Evolutionary conservation across 352 stramenopile genomes (phyloP), one percentile per base, ranked within the genome.

Genomic region (Phytopythium montanum): DNA sequence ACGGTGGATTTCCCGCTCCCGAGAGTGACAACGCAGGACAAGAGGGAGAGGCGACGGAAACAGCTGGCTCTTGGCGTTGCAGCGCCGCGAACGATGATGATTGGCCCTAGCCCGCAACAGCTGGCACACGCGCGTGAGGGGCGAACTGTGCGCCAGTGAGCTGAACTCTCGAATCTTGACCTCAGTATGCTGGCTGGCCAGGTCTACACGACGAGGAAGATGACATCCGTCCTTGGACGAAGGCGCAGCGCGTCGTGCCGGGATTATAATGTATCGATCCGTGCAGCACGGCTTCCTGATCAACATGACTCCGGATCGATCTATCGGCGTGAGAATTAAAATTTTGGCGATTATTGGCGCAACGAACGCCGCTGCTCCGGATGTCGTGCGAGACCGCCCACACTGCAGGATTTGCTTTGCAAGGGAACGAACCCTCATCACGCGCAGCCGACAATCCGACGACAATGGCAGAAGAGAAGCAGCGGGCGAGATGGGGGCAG

Each of bases 1-100:
- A n/a, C n/a, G 48, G 26, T 54, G 48, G 48, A 39, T 54, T 26
- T 54, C 34, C 28, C 8, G 23, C 44, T 16, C 26, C 26, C 48
- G 29, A 21, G 25, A 33, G 10, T 53, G 28, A 36, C 25, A 53
- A 53, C 25, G 25, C 14, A 33, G 46, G 25, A 36, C 28, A 9
- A 8, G 18, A 7, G 39, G 39, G 16, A 45, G 28, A 54, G 21
- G n/a, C 25, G 26, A 54, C 10, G 12, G 28, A 53, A 53, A 33
- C 46, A 54, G 49, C 49, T 14, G 48, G 48, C 28, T 14, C 4
- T 25, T 6, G 18, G 13, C 19, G 42, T 49, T 49, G 49, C 49
- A 23, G 49, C 28, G 29, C 7, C 49, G 18, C 29, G 8, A 26
- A 54, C 49, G 49, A 19, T n/a, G 25, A 38, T 1, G 9, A 23